Evolutionary conservation across 139 green algal genomes (phyloP).

Genomic region (Tetradesmus obliquus): DNA sequence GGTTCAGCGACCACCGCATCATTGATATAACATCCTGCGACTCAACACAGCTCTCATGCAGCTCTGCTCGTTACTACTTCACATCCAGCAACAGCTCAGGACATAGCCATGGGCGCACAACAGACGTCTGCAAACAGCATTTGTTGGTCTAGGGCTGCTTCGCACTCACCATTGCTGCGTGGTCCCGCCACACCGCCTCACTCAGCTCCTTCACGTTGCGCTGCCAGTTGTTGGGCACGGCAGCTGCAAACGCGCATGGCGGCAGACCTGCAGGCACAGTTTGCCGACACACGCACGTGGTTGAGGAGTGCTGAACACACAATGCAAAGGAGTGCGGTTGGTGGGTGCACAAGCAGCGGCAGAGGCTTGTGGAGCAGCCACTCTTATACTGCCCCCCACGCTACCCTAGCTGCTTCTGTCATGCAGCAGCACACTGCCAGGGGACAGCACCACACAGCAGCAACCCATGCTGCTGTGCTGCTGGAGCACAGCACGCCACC

Average conservation of each 20-base stretch:
- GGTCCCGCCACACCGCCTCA: slow-evolving; percentile 47
- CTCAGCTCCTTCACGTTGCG: slow-evolving; percentile 50
- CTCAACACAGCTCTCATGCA: neutral
- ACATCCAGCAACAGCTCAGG: too few relatives aligned
- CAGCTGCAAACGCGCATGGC: slow-evolving; percentile 51
- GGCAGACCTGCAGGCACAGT: slow-evolving; percentile 51
- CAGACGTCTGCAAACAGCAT: neutral
- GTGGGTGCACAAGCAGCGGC: neutral
- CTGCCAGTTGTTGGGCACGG: slow-evolving; percentile 58
- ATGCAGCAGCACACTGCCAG: neutral
- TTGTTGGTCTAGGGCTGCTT: neutral
- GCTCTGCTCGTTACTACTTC: neutral
- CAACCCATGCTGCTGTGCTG: neutral
- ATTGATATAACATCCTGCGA: neutral
- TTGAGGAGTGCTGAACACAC: neutral
- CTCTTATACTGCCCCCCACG: too few relatives aligned
- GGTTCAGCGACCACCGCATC: too few relatives aligned
- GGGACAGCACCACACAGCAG: neutral
- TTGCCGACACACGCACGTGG: neutral
- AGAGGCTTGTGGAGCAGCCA: too few relatives aligned
- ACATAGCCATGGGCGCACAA: too few relatives aligned
- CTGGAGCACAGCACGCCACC: too few relatives aligned
- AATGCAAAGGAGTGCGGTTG: neutral
- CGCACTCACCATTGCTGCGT: slow-evolving; percentile 45
- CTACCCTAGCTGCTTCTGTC: neutral